Evolutionary conservation across 2,329 filamentous ascomycete genomes (phyloP).

Genomic region (Colletotrichum tropicicola): DNA sequence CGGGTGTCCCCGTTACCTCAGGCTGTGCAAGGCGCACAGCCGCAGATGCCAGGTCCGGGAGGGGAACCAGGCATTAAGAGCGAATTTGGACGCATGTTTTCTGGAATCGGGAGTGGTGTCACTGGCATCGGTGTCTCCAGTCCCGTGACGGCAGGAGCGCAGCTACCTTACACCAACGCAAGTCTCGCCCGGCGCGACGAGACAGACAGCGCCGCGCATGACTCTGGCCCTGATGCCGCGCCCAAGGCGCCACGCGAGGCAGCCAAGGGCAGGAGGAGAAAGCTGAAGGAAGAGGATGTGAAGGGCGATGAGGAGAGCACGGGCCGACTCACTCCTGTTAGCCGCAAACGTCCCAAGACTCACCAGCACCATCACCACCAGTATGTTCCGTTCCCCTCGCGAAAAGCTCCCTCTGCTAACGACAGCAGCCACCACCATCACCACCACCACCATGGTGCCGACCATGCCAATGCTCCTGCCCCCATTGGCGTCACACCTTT

Average conservation of each 20-base stretch:
- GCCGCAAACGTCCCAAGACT: slow-evolving; percentile 75
- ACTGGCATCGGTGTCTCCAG: slow-evolving; percentile 60
- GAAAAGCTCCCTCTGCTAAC: slow-evolving; percentile 36
- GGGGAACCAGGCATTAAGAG: slow-evolving; percentile 92
- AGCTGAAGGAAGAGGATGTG: slow-evolving; percentile 79
- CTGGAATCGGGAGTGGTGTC: slow-evolving; percentile 78
- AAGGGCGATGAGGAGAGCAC: slow-evolving; percentile 73
- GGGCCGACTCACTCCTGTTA: slow-evolving; percentile 68
- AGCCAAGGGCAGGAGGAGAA: slow-evolving; percentile 67
- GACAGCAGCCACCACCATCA: slow-evolving; percentile 63
- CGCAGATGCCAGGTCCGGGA: slow-evolving; percentile 78
- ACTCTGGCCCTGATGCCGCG: slow-evolving; percentile 50
- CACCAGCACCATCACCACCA: slow-evolving; percentile 73
- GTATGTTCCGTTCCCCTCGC: slow-evolving; percentile 51
- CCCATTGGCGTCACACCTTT: slow-evolving; percentile 52
- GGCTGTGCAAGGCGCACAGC: slow-evolving; percentile 91
- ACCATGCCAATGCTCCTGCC: slow-evolving; percentile 51
- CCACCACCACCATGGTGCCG: slow-evolving; percentile 63
- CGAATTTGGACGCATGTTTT: slow-evolving; percentile 94
- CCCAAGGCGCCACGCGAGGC: slow-evolving; percentile 49
- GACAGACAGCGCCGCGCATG: slow-evolving; percentile 52
- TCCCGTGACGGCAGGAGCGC: slow-evolving; percentile 53
- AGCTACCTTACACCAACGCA: slow-evolving; percentile 56
- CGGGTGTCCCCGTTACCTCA: slow-evolving; percentile 90
- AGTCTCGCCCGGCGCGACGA: slow-evolving; percentile 63